Evolutionary conservation across 345 rosid genomes (phyloP).

Genomic region (Euphorbia lathyris): DNA sequence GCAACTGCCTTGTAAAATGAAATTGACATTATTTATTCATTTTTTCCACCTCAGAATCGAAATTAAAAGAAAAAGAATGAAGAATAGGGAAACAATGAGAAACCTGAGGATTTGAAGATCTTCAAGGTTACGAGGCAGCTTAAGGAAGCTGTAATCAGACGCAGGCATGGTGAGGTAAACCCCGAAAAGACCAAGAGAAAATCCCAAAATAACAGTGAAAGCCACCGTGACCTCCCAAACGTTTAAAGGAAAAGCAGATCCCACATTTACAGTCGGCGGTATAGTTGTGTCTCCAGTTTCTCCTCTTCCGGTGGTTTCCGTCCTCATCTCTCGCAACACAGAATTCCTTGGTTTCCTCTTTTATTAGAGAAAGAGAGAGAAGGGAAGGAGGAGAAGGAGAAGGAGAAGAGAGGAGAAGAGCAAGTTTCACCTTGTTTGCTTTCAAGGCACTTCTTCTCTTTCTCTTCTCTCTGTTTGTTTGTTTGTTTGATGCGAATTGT

Average conservation of each 20-base stretch:
- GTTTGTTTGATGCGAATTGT: not conserved
- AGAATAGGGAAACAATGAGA: not conserved
- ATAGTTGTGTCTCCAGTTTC: slow-evolving; percentile 1
- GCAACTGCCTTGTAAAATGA: not conserved
- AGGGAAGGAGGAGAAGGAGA: slow-evolving; percentile 11
- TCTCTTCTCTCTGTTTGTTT: not conserved
- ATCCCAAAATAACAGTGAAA: slow-evolving; percentile 56
- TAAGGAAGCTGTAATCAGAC: slow-evolving; percentile 95
- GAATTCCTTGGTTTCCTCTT: not conserved
- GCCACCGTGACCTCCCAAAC: slow-evolving; percentile 64
- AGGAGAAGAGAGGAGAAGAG: not conserved
- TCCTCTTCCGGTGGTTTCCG: slow-evolving; percentile 15
- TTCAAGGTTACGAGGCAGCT: slow-evolving; percentile 77
- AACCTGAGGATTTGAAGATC: slow-evolving; percentile 92
- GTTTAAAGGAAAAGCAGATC: slow-evolving; percentile 47
- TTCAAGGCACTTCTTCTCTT: slow-evolving; percentile 24
- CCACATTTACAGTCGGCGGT: slow-evolving; percentile 13
- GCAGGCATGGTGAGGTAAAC: slow-evolving; percentile 88
- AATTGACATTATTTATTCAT: no score
- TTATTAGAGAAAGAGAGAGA: slow-evolving; percentile 2
- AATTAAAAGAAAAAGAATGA: not conserved
- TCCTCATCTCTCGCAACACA: slow-evolving; percentile 18
- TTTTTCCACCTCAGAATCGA: not conserved
- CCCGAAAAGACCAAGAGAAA: slow-evolving; percentile 46
- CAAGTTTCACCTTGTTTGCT: slow-evolving; percentile 27